Conservation (phyloP, 768 basidiomycete species). For the Lentinula sp. region DNA sequence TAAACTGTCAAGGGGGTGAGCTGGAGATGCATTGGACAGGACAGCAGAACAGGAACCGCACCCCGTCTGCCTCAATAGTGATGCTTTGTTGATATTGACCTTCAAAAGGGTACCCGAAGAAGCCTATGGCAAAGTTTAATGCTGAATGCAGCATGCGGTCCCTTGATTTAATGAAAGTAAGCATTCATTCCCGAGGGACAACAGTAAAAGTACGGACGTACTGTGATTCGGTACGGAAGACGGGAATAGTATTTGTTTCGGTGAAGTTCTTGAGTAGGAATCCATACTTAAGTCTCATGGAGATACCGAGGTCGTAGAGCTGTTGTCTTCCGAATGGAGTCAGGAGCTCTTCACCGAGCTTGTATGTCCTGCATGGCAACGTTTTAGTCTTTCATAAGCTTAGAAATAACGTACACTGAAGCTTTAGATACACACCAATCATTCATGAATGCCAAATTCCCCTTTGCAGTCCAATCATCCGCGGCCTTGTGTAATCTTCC, state of each 20-base stretch:
- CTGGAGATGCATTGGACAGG: conserved; percentile 9
- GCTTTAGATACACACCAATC: conserved; percentile 50
- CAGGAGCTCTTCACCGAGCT: conserved; percentile 84
- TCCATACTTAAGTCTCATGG: conserved; percentile 74
- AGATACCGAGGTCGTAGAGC: conserved; percentile 69
- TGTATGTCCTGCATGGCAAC: conserved; percentile 64
- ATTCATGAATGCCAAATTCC: conserved; percentile 71
- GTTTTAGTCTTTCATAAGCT: background rate
- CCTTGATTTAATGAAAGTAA: conserved; percentile 24
- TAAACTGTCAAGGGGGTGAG: conserved; percentile 41
- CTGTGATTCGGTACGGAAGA: conserved; percentile 78
- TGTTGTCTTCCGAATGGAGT: conserved; percentile 92
- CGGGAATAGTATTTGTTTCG: conserved; percentile 54
- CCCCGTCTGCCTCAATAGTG: conserved; percentile 60
- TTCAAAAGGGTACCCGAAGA: conserved; percentile 71
- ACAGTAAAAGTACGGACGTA: conserved; percentile 20
- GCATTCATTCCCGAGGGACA: background rate
- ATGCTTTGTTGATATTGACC: conserved; percentile 73
- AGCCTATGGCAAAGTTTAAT: conserved; percentile 64
- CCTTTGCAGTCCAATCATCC: conserved; percentile 57
- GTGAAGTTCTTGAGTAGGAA: conserved; percentile 71
- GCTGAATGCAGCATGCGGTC: conserved; percentile 70
- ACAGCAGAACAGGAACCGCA: conserved; percentile 21
- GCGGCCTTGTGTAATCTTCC: conserved; percentile 49
- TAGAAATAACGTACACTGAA: too few species aligned